Base-by-base conservation (phyloP, 495 filamentous ascomycete genomes). In the Trichoderma erinaceum region DNA sequence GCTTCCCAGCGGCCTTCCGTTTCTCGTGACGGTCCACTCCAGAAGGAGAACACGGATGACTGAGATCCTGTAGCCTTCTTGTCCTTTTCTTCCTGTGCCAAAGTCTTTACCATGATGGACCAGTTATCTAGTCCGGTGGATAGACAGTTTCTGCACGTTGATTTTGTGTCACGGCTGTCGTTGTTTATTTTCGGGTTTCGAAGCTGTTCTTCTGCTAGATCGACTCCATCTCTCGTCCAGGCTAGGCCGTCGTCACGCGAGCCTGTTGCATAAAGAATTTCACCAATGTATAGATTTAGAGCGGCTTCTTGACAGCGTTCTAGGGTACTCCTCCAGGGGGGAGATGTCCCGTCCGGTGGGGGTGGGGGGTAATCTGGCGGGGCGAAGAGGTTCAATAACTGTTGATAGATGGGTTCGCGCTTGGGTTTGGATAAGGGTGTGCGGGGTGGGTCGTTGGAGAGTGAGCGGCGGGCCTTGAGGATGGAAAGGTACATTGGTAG, bases 401-500 rank as follows among this genome's bases (percentile, higher is more conserved):
- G 75, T 66, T 81, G 50, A 7, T 16, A 77, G 66, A 29, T 66
- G 52, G 41, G 68, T 68, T 50, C 71, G 29, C 58, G 64, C 68
- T 65, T 71, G 69, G n/a, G 43, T 38, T 29, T 72, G 48, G 63
- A 65, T 10, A 13, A 15, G 27, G 48, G 69, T 48, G 70, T 61
- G n/a, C 66, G 69, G 35, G 18, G 41, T 48, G 64, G 61, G 56
- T 50, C 12, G 48, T 68, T 69, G 12, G 81, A 77, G 1, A 85
- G 78, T 29, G 73, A 78, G 27, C 78, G 75, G 29, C 92, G 85
- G 10, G 91, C 90, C 70, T 91, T 88, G 8, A 99, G 83, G 52
- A 97, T 81, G 15, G 92, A 95, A 64, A 95, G 85, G 72, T 94
- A 88, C 58, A 97, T 90, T n/a, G 93, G 90, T 3, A 99, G 82